These are phyloP conservation scores for Rhodomyrtus psidioides DNA, from an alignment of 441 rosid species.

Conservation along the genomic window DNA sequence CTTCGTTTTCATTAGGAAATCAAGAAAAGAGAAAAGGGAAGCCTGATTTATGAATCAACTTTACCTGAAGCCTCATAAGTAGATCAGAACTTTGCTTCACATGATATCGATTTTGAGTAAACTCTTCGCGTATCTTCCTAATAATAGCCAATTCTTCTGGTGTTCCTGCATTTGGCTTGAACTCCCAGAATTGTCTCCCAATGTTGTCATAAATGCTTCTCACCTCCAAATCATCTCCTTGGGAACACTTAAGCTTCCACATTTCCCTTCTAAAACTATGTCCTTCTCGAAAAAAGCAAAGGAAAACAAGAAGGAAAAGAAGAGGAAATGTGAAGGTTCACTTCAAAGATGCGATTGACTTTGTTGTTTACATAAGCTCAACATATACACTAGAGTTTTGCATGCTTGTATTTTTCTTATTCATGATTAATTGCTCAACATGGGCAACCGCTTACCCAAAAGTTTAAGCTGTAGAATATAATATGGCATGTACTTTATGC, in stretches of 20 bases:
- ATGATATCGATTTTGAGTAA: constrained; percentile 14
- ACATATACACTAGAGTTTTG: no score
- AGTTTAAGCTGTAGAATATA: no score
- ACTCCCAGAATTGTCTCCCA: constrained; percentile 51
- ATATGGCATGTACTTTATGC: no score
- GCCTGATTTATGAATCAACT: neutral
- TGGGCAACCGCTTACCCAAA: no score
- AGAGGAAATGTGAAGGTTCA: neutral
- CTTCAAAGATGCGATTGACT: neutral
- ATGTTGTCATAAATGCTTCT: constrained; percentile 23
- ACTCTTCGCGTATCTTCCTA: constrained; percentile 15
- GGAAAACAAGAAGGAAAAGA: neutral
- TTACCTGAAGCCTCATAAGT: constrained; percentile 39
- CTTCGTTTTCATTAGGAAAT: neutral
- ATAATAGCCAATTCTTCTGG: constrained; percentile 28
- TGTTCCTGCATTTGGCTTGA: constrained; percentile 34
- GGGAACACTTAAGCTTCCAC: constrained; percentile 49
- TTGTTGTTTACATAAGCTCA: neutral
- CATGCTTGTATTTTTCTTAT: no score
- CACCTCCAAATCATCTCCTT: constrained; percentile 27
- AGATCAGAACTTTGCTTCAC: constrained; percentile 35
- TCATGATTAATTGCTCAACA: no score
- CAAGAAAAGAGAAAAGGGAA: neutral
- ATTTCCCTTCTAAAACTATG: neutral
- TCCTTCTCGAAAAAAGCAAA: no score